phyloP scores from a whole-genome alignment of 805 yeast species.

The Barnettozyma pratensis region DNA sequence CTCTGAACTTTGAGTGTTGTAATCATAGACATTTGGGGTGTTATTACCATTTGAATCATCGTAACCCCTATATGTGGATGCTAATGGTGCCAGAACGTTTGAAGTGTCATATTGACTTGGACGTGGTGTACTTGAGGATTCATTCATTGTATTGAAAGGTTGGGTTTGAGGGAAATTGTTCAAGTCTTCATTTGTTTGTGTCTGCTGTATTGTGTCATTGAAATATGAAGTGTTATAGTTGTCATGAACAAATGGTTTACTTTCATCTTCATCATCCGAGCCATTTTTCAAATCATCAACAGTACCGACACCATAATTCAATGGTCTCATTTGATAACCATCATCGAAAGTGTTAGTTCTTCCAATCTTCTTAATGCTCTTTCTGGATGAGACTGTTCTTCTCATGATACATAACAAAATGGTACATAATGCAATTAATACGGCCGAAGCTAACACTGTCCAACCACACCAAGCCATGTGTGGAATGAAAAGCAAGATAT shows the following conservation, averaged over 20 bases:
- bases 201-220: constrained; percentile 12
- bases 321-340: constrained; percentile 22
- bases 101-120: constrained; percentile 8
- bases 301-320: constrained; percentile 23
- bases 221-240: constrained; percentile 4
- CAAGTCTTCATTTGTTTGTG: constrained; percentile 14
- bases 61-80: constrained; percentile 19
- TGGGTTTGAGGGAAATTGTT: constrained; percentile 16
- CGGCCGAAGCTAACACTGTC: constrained; percentile 68
- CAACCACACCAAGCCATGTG: constrained; percentile 81
- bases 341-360: constrained; percentile 11
- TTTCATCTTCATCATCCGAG: constrained; percentile 17
- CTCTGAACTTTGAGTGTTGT: background rate
- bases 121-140: constrained; percentile 1
- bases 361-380: constrained; percentile 12
- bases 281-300: constrained; percentile 19
- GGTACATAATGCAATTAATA: constrained; percentile 57
- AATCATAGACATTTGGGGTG: background rate
- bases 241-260: constrained; percentile 17
- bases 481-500: constrained; percentile 71
- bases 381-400: constrained; percentile 46
- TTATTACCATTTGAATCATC: constrained; percentile 10
- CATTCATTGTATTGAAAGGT: constrained; percentile 19
- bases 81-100: constrained; percentile 17
- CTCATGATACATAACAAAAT: constrained; percentile 68